Evolutionary conservation across 1,284 basidiomycete genomes (phyloP), one percentile per base, ranked within the genome.

Genomic region (Cutaneotrichosporon sp.): DNA sequence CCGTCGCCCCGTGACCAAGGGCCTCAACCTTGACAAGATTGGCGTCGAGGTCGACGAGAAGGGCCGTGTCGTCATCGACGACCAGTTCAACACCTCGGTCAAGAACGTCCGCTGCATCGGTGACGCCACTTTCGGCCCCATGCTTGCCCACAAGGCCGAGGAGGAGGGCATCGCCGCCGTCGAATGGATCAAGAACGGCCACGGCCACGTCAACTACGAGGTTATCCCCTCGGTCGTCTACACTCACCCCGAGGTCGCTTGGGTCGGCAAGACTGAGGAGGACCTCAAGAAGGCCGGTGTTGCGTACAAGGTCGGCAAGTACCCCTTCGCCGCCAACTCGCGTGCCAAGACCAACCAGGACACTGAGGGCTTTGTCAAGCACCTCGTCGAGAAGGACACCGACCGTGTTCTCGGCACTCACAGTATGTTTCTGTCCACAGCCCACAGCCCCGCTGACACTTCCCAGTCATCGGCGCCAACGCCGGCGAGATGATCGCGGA

Each of bases 81-180:
- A 92, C 80, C 92, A 97, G 79, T 99, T 91, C 86, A 95, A 89
- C 83, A 98, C 95, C 47, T 89, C 88, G 33, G 87, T 87, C 64
- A 86, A 87, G 79, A 86, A 89, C 79, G 86, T 97, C 83, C 94
- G 90, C 81, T 97, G 94, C 81, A 98, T 99, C 70, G 95, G 97
- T 69, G 95, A 99, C 76, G 95, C 91, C 65, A 99, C 95, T 8
- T 98, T 98, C 72, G 95, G 95, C 22, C 95, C 95, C 58, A 98
- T 98, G 95, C 86, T 99, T 55, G 95, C 95, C 25, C 95, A 99
- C 89, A 99, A 99, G 83, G 95, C 95, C 54, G 95, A 99, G 82
- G 95, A 99, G 81, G 95, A 98, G 81, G 89, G 93, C 78, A 95
- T 99, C 72, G 95, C 97, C 43, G 95, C 92, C 31, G 91, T 89